Base-by-base conservation (phyloP, 1,284 basidiomycete species). In the Rugosomyces carneus region DNA sequence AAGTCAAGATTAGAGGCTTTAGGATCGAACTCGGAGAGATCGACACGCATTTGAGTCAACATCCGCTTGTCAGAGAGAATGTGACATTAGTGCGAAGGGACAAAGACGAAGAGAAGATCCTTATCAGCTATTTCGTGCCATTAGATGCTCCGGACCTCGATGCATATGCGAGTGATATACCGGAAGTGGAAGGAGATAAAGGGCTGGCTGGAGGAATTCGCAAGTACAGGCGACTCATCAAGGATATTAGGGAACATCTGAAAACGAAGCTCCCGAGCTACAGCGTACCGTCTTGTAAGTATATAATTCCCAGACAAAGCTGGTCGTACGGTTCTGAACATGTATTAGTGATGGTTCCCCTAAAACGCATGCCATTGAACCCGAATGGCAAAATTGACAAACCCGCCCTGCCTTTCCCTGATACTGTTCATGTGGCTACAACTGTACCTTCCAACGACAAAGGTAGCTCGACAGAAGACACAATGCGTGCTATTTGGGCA, bases 361-460 rank as follows among this genome's bases (percentile, higher is more conserved):
- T 99, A 32, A 80, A 79, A 50, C 88, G 92, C 53, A 96, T 99
- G 89, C 96, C 96, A 10, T 78, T 99, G 43, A 99, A 98, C 63
- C 96, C 96, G 3, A 99, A 99, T 64, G 96, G 96, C 52, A 99
- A 99, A 71, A 89, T 99, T 62, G 96, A 99, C 74, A 99, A 99
- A 66, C 95, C 96, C 0, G 91, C 93, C 0, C 79, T 99, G 41
- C 96, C 96, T 11, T 99, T 99, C 86, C 96, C 96, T 1, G 96
- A 99, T 67, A 99, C 96, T 1, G 90, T 86, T 2, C 83, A 92
- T 47, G 79, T 79, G 2, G 57, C 68, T 53, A 48, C 68, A 58
- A 52, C 59, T 15, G 57, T 54, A 19, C 51, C 61, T 23, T 51
- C 60, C 4, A 53, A 64, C 1, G 69, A 66, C 23, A 65, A 64